Conservation (phyloP, 352 stramenopile genomes). For the Phytophthora ramorum region DNA sequence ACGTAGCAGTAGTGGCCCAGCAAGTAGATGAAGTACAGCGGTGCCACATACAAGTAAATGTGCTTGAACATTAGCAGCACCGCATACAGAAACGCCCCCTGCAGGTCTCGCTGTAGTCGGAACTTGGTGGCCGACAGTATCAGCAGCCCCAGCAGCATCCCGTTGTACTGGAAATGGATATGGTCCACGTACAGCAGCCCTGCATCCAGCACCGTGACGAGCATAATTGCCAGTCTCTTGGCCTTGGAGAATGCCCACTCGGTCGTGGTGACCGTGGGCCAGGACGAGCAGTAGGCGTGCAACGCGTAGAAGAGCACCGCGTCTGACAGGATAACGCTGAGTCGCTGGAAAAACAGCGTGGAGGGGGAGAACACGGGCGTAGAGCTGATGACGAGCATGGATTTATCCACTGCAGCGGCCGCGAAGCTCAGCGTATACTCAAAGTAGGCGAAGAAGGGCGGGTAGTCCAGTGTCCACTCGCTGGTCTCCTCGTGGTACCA, state of each 20-base stretch:
- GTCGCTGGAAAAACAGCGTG: slow-evolving; percentile 92
- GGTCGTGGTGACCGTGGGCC: slow-evolving; percentile 80
- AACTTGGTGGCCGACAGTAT: slow-evolving; percentile 92
- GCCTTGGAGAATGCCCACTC: slow-evolving; percentile 65
- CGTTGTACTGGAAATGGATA: slow-evolving; percentile 99
- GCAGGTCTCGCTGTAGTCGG: slow-evolving; percentile 80
- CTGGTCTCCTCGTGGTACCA: slow-evolving; percentile 98
- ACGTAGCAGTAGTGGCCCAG: slow-evolving; percentile 92
- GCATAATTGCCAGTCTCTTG: slow-evolving; percentile 76
- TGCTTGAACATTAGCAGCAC: slow-evolving; percentile 97
- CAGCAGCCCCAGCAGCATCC: slow-evolving; percentile 95
- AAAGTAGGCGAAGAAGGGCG: slow-evolving; percentile 97
- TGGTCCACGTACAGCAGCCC: slow-evolving; percentile 97
- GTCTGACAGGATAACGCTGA: slow-evolving; percentile 93
- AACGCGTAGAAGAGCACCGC: slow-evolving; percentile 89
- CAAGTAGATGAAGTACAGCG: slow-evolving; percentile 97
- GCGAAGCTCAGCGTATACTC: slow-evolving; percentile 91
- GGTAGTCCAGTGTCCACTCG: slow-evolving; percentile 99
- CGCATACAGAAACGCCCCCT: slow-evolving; percentile 92
- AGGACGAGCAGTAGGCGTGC: slow-evolving; percentile 80
- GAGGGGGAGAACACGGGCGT: slow-evolving; percentile 62
- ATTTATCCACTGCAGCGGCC: slow-evolving; percentile 57
- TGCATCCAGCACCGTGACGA: slow-evolving; percentile 93
- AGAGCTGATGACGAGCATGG: slow-evolving; percentile 71
- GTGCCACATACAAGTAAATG: slow-evolving; percentile 96